These are phyloP conservation scores for Polysphondylium violaceum DNA, from an alignment of 78 protist species.

Conservation along the genomic window DNA sequence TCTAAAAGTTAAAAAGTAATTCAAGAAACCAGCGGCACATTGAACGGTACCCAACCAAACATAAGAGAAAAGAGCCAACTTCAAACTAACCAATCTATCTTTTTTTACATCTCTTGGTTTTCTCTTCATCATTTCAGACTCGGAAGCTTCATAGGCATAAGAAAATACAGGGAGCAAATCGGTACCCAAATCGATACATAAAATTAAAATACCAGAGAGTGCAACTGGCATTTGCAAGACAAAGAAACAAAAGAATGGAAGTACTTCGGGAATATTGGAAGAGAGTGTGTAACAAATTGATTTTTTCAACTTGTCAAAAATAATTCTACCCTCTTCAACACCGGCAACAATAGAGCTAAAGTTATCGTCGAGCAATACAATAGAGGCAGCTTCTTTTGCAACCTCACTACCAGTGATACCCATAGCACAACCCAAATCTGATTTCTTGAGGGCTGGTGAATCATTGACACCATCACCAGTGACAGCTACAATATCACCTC, in stretches of 20 bases:
- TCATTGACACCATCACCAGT: slow-evolving; percentile 99
- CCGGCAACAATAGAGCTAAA: slow-evolving; percentile 97
- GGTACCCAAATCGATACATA: slow-evolving; percentile 95
- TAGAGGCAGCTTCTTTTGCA: slow-evolving; percentile 95
- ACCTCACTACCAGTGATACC: slow-evolving; percentile 98
- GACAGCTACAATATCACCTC: slow-evolving; percentile 87
- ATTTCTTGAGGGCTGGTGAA: slow-evolving; percentile 95
- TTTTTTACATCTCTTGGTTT: slow-evolving; percentile 90
- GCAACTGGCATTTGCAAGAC: slow-evolving; percentile 93
- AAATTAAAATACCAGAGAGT: slow-evolving; percentile 90
- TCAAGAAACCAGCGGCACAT: slow-evolving; percentile 89
- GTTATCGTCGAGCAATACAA: slow-evolving; percentile 98
- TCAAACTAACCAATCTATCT: slow-evolving; percentile 88
- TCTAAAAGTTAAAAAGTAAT: slow-evolving; percentile 75
- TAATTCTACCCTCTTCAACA: slow-evolving; percentile 95
- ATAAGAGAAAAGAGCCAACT: slow-evolving; percentile 85
- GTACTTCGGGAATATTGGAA: slow-evolving; percentile 94
- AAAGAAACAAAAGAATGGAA: slow-evolving; percentile 92
- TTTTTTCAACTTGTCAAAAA: slow-evolving; percentile 97
- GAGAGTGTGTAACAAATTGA: slow-evolving; percentile 95
- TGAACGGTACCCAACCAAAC: slow-evolving; percentile 89
- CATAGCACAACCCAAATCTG: slow-evolving; percentile 98
- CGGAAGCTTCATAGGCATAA: slow-evolving; percentile 93
- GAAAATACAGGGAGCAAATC: slow-evolving; percentile 97
- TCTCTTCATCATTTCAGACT: slow-evolving; percentile 94